Percentiles rank a stretch among this genome's conserved stretches.
Evolutionary conservation across 2,329 filamentous ascomycete genomes (phyloP).

Genomic region (Pseudogymnoascus pannorum): DNA sequence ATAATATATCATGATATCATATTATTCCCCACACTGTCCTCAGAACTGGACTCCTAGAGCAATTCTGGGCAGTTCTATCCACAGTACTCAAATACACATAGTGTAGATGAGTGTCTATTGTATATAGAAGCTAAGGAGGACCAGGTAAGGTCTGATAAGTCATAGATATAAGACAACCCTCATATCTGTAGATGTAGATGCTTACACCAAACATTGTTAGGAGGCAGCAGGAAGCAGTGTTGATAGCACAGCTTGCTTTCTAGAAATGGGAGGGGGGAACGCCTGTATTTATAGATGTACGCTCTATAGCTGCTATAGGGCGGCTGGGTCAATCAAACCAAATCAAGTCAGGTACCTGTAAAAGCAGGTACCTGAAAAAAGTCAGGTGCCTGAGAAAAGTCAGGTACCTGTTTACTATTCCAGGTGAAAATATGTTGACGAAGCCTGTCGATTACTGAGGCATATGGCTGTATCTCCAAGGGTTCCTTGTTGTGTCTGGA

Average conservation of each 20-base stretch:
- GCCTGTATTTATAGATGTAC: constrained; percentile 20
- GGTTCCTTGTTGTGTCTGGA: too few relatives aligned
- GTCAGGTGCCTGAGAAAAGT: too few relatives aligned
- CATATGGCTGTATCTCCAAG: too few relatives aligned
- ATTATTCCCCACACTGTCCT: too few relatives aligned
- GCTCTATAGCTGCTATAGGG: constrained; percentile 18
- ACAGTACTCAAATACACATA: constrained; percentile 20
- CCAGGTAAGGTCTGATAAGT: constrained; percentile 10
- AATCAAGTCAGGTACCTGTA: not conserved
- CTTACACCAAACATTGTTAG: not conserved
- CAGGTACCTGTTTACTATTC: too few relatives aligned
- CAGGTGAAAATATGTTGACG: too few relatives aligned
- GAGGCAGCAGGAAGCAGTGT: constrained; percentile 14
- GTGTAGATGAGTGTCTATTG: constrained; percentile 21
- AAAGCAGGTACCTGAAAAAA: too few relatives aligned
- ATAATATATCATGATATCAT: too few relatives aligned
- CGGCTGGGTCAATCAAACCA: constrained; percentile 15
- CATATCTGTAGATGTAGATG: constrained; percentile 15
- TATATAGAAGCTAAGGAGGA: constrained; percentile 26
- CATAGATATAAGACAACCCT: constrained; percentile 26
- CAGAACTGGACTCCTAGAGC: constrained; percentile 19
- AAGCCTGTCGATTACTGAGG: too few relatives aligned
- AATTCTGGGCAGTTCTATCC: constrained; percentile 24
- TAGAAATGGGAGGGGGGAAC: constrained; percentile 13
- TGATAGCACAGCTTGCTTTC: constrained; percentile 13